Evolutionary conservation across 345 rosid genomes (phyloP), one percentile per base, ranked within the genome.

Genomic region (Nasturtium officinale): DNA sequence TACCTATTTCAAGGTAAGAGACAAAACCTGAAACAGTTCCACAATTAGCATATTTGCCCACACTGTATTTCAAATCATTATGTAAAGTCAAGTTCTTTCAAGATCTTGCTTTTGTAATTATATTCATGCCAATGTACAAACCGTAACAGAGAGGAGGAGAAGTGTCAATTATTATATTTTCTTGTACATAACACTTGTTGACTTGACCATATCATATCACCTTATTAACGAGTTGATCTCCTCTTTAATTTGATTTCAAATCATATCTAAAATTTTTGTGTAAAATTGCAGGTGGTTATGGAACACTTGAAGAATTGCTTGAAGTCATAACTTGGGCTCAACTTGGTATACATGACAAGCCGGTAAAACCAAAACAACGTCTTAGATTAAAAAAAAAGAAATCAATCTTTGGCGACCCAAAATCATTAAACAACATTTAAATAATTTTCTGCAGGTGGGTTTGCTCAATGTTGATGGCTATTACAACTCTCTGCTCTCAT

Each of bases 311-410:
- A 81, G 99, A 95, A 74, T 84, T 95, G 75, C 96, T 95, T 67
- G 99, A 95, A 75, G 99, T 91, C 46, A 95, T 95, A 61, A 86
- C 99, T 56, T 95, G 99, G 99, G 99, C 99, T 62, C 97, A 95
- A 77, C 96, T 95, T 20, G 99, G 99, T 55, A 95, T 95, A 75
- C 99, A 95, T 74, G 96, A 95, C 17, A 95, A 95, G 76, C 97
- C 97, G 65, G 99, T 95, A 81, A 51, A 21, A 9, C 26, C 0
- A 38, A 23, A 35, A n/a, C 15, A 40, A 5, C 12, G n/a, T 11
- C 11, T 25, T 3, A 23, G 2, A 40, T 28, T 42, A 11, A 48
- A 56, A 47, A 64, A 50, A 61, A 20, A 72, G 42, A 38, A 21
- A 23, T 65, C 18, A 43, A 17, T 0, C 30, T 45, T 53, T 5